These are phyloP conservation scores for Byssochlamys sp. DNA, from an alignment of 2,329 filamentous ascomycete genomes.

Conservation along the genomic window DNA sequence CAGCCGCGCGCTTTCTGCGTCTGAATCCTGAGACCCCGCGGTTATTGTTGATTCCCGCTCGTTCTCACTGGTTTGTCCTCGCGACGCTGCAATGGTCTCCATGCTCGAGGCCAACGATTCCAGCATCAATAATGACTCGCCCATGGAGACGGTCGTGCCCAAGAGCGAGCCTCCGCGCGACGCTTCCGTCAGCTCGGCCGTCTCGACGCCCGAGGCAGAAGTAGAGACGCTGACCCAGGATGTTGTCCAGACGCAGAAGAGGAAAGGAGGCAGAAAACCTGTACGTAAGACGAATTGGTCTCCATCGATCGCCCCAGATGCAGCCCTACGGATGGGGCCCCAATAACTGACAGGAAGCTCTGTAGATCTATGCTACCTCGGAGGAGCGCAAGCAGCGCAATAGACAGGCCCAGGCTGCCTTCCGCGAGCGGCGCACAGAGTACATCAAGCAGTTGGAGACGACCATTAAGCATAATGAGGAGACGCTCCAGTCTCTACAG, in stretches of 20 bases:
- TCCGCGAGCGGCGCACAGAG: constrained; percentile 90
- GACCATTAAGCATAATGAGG: constrained; percentile 93
- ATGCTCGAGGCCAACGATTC: constrained; percentile 32
- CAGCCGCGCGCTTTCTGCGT: constrained; percentile 32
- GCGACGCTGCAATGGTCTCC: constrained; percentile 32
- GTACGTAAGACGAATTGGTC: constrained; percentile 48
- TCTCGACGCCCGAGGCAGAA: constrained; percentile 39
- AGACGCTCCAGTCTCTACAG: constrained; percentile 82
- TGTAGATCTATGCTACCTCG: constrained; percentile 91
- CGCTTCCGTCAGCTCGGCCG: constrained; percentile 35
- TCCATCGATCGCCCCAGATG: background rate
- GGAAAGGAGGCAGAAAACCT: constrained; percentile 94
- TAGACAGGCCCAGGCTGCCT: constrained; percentile 90
- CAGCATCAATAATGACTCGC: constrained; percentile 29
- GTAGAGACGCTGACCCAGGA: constrained; percentile 32
- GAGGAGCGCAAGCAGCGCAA: constrained; percentile 98
- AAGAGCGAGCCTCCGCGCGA: constrained; percentile 35
- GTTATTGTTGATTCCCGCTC: constrained; percentile 1
- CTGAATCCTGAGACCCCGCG: constrained; percentile 11
- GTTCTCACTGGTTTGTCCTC: constrained; percentile 1
- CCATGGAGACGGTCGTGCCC: constrained; percentile 31
- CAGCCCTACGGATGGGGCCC: constrained; percentile 19
- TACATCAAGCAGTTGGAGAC: constrained; percentile 99
- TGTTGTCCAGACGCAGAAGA: constrained; percentile 59
- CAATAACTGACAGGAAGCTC: constrained; percentile 11